These are phyloP conservation scores for Polygonum maritimum DNA, from an alignment of 148 eudicot species.

Conservation along the genomic window DNA sequence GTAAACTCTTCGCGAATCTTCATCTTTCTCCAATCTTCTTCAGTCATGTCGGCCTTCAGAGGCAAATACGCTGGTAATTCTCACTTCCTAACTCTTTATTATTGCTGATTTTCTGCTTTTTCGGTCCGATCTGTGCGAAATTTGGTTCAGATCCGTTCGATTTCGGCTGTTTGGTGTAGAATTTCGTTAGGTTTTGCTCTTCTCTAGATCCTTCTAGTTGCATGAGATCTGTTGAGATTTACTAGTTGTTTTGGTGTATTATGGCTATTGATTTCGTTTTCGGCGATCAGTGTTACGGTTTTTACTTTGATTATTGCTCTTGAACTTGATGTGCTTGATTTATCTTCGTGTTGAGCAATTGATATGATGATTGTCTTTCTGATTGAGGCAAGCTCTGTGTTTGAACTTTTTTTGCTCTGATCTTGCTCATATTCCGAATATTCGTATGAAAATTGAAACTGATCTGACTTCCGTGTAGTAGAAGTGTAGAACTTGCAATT, in stretches of 20 bases:
- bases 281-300: not conserved
- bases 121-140: not conserved
- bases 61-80: constrained; percentile 15
- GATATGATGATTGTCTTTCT: not conserved
- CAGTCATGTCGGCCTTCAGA: constrained; percentile 13
- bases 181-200: not conserved
- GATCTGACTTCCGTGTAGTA: too few species aligned
- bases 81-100: not conserved
- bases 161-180: not conserved
- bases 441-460: too few species aligned
- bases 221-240: not conserved
- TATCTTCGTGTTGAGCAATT: not conserved
- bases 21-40: not conserved
- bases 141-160: not conserved
- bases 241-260: not conserved
- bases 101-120: not conserved
- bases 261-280: not conserved
- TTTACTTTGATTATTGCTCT: not conserved
- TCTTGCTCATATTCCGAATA: not conserved
- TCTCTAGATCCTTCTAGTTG: not conserved
- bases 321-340: not conserved
- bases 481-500: too few species aligned
- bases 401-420: not conserved
- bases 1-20: not conserved
- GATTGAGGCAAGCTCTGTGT: not conserved